A percentile compares a stretch with the other conserved stretches of the same genome.
Conservation (phyloP, 169 alveolate species). For the Plasmodium vivax region DNA sequence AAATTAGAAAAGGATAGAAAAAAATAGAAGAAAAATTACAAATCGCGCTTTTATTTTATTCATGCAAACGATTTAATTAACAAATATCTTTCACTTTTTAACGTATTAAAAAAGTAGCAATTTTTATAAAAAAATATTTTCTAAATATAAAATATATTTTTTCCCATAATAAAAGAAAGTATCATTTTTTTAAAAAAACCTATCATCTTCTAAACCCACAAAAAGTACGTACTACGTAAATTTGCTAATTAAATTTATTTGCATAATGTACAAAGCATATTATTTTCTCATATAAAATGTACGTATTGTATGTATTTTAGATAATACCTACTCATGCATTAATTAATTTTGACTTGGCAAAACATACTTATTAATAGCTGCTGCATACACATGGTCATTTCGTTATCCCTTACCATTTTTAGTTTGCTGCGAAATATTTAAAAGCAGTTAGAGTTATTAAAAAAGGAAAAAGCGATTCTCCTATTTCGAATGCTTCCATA, state of each 20-base stretch:
- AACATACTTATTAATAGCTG: background rate
- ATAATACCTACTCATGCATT: background rate
- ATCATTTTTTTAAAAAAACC: too few species aligned
- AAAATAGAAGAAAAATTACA: background rate
- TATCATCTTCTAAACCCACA: background rate
- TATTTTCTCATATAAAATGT: background rate
- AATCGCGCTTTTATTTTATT: background rate
- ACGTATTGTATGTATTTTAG: background rate
- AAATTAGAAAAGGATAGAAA: background rate
- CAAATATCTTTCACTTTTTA: background rate
- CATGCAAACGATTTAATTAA: background rate
- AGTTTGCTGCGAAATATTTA: background rate
- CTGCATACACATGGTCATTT: background rate
- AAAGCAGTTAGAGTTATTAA: background rate
- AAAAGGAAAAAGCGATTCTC: background rate
- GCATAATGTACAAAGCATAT: background rate
- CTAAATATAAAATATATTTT: background rate
- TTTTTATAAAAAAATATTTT: background rate
- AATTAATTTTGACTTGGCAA: background rate
- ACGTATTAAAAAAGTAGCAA: background rate
- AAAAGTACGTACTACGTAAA: background rate
- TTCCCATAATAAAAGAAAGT: background rate
- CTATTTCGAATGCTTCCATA: background rate
- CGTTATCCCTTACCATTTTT: background rate
- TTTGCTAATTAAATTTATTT: too few species aligned